Base-by-base conservation (phyloP, 2,329 filamentous ascomycete species). In the Penicillium expansum region DNA sequence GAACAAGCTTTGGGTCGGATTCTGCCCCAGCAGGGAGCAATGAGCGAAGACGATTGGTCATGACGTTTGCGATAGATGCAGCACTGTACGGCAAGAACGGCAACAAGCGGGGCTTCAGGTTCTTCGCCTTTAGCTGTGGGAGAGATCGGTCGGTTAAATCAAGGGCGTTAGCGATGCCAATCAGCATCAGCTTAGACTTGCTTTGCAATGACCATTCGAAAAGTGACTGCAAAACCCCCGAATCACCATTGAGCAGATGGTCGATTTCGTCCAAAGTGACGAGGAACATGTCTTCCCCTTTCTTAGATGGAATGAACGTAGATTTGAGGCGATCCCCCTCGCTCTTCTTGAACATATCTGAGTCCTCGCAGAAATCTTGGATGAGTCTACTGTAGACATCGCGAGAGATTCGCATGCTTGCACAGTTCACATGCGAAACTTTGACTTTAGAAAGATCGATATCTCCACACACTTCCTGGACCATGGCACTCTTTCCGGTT, bases 131-230 rank as follows among this genome's bases (percentile, higher is more conserved):
- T 60, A 99, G 84, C 50, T 93, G 89, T 48, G 94, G 94, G 20
- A 99, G 82, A 66, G 97, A 96, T 10, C 94, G 90, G 71, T 97
- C 94, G 0, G 94, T 99, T 55, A 99, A 80, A 71, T 99, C 94
- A 52, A 99, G 81, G 4, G 94, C 94, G 69, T 99, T 99, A 65
- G 94, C 94, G 69, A 99, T 96, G 47, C 94, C 94, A 48, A 99
- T 84, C 18, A 99, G 80, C 35, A 94, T 80, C 5, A 99, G 85
- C 20, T 85, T 86, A 0, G 94, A 97, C 1, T 85, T 84, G 61
- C 86, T 86, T 60, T 91, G 85, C 68, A 99, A 79, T 1, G 94
- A 95, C 92, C 93, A 97, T 71, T 97, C 92, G 65, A 99, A 97
- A n/a, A 99, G 80, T 60, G 86, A 89, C 76, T 97, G 97, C 14